Conservation (phyloP, 2,329 filamentous ascomycete genomes). For the Cladosporium sp. region DNA sequence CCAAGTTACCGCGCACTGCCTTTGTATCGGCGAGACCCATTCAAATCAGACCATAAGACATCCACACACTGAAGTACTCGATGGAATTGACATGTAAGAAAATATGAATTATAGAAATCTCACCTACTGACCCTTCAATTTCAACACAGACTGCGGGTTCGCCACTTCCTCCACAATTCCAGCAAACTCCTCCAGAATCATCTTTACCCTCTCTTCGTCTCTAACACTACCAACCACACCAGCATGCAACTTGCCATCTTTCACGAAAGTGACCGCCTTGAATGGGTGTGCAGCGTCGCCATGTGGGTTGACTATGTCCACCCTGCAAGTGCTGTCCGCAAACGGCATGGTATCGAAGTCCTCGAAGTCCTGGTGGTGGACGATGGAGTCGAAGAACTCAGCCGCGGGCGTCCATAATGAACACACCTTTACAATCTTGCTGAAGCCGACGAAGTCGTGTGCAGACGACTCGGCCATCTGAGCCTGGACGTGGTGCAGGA, state of each 20-base stretch:
- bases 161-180: conserved; percentile 41
- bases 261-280: conserved; percentile 59
- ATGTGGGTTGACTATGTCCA: conserved; percentile 40
- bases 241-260: conserved; percentile 49
- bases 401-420: conserved; percentile 21
- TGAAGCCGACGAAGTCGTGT: conserved; percentile 36
- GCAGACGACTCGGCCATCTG: conserved; percentile 32
- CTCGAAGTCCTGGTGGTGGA: conserved; percentile 34
- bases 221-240: conserved; percentile 59
- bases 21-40: neutral
- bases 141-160: neutral
- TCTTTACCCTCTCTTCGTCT: conserved; percentile 38
- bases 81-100: neutral
- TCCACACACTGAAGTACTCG: no score
- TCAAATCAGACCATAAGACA: no score
- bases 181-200: conserved; percentile 49
- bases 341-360: conserved; percentile 55
- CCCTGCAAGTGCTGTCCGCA: conserved; percentile 26
- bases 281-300: conserved; percentile 58
- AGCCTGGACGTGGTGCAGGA: conserved; percentile 33
- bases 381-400: conserved; percentile 35
- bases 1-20: neutral
- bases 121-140: neutral
- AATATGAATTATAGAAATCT: neutral
- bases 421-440: conserved; percentile 33